Evolutionary conservation across 179 eudicot species (phyloP).

Genomic region (Spinacia oleracea): DNA sequence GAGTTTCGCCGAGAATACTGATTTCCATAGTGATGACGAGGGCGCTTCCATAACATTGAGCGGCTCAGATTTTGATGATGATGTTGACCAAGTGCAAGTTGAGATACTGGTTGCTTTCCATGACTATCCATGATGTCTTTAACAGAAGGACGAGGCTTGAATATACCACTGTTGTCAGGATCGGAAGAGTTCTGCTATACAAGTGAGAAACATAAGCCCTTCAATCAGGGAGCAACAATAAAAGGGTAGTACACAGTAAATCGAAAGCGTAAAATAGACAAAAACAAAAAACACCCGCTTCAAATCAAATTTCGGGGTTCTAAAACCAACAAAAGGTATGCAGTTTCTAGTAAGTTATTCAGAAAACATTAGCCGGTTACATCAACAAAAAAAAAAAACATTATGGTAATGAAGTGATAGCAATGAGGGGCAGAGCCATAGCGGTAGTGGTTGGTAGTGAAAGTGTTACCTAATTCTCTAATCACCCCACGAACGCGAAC

Average conservation of each 20-base stretch:
- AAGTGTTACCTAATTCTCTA: no score
- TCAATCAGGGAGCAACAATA: not conserved
- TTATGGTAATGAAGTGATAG: not conserved
- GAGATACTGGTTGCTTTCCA: slow-evolving; percentile 36
- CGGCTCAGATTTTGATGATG: slow-evolving; percentile 48
- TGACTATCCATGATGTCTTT: slow-evolving; percentile 47
- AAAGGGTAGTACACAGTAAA: not conserved
- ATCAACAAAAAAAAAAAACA: not conserved
- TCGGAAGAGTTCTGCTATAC: slow-evolving; percentile 33
- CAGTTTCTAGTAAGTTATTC: not conserved
- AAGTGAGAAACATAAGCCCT: not conserved
- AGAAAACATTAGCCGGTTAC: not conserved
- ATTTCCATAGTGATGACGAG: slow-evolving; percentile 54
- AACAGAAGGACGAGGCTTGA: slow-evolving; percentile 38
- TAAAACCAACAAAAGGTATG: slow-evolving; percentile 2
- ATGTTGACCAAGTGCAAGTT: slow-evolving; percentile 43
- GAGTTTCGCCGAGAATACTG: slow-evolving; percentile 55
- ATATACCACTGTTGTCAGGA: slow-evolving; percentile 33
- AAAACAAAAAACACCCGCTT: no score
- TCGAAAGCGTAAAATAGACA: not conserved
- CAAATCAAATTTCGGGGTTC: not conserved
- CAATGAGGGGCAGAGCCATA: not conserved
- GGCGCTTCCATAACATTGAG: slow-evolving; percentile 46
- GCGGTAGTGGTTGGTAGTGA: not conserved
- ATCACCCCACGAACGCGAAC: no score